Evolutionary conservation across 495 filamentous ascomycete genomes (phyloP).

Genomic region (Tuber umbilicatum): DNA sequence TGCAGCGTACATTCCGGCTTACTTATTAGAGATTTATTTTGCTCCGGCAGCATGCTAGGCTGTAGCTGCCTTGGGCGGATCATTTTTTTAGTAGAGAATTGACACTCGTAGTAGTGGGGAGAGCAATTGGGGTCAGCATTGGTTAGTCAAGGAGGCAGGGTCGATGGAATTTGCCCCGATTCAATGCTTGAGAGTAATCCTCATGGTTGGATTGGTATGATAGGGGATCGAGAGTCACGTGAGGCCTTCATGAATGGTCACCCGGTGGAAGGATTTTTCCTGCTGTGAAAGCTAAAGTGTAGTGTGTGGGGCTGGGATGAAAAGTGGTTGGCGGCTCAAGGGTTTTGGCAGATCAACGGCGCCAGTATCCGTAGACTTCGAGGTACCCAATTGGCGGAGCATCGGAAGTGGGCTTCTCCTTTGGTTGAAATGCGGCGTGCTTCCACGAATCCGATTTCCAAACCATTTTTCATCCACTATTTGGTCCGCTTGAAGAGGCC

Average conservation of each 20-base stretch:
- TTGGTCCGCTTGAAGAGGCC: background rate
- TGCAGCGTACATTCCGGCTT: background rate
- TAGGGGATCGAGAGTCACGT: background rate
- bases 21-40: background rate
- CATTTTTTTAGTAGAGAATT: background rate
- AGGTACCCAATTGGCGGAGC: background rate
- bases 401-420: background rate
- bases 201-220: background rate
- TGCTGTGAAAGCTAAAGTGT: background rate
- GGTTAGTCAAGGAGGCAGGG: background rate
- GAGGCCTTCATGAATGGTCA: background rate
- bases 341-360: background rate
- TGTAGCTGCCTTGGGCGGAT: background rate
- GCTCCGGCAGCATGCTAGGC: background rate
- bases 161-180: slow-evolving; percentile 1
- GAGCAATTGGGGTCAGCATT: background rate
- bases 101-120: background rate
- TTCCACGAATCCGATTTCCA: background rate
- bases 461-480: background rate
- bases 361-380: background rate
- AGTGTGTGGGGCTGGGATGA: background rate
- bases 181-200: background rate
- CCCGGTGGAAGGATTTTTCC: background rate
- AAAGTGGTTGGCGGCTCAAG: background rate
- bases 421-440: background rate